phyloP scores from a whole-genome alignment of 23 red algal species.

The Cyanidioschyzon merolae region DNA sequence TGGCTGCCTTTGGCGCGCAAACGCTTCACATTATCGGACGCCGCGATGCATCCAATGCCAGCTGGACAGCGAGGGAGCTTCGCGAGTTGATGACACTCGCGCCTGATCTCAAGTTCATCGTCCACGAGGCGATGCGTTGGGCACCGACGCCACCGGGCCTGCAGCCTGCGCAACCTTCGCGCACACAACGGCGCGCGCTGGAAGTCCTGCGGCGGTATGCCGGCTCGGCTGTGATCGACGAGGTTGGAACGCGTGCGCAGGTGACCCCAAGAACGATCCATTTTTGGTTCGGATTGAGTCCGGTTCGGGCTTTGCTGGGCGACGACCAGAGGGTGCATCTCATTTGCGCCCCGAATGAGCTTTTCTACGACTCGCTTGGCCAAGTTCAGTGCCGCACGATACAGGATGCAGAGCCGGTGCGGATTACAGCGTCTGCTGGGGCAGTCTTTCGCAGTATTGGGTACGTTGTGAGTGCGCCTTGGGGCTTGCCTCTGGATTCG shows the following conservation, averaged over 20 bases:
- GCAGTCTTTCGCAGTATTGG: slow-evolving; percentile 29
- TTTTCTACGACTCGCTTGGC: neutral
- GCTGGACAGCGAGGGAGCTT: slow-evolving; percentile 48
- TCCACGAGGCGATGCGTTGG: slow-evolving; percentile 18
- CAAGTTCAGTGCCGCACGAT: neutral
- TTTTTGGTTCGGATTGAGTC: slow-evolving; percentile 30
- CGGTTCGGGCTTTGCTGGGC: slow-evolving; percentile 4
- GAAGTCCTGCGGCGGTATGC: slow-evolving; percentile 14
- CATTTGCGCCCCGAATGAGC: neutral
- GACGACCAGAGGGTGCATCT: neutral
- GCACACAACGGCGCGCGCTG: slow-evolving; percentile 2
- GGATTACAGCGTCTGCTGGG: neutral
- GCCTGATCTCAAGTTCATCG: neutral
- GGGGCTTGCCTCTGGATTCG: slow-evolving; percentile 29
- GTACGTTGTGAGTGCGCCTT: slow-evolving; percentile 7
- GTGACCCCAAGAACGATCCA: neutral
- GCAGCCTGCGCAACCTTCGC: neutral
- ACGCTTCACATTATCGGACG: slow-evolving; percentile 23
- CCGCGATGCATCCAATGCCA: slow-evolving; percentile 29
- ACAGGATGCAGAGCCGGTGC: slow-evolving; percentile 2
- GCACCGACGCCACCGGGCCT: neutral
- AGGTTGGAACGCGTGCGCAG: neutral
- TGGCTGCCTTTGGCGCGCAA: neutral
- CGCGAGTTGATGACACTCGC: slow-evolving; percentile 21
- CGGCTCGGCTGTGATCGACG: neutral